Evolutionary conservation across 2,329 filamentous ascomycete species (phyloP).

Genomic region (Phialophora tarda): DNA sequence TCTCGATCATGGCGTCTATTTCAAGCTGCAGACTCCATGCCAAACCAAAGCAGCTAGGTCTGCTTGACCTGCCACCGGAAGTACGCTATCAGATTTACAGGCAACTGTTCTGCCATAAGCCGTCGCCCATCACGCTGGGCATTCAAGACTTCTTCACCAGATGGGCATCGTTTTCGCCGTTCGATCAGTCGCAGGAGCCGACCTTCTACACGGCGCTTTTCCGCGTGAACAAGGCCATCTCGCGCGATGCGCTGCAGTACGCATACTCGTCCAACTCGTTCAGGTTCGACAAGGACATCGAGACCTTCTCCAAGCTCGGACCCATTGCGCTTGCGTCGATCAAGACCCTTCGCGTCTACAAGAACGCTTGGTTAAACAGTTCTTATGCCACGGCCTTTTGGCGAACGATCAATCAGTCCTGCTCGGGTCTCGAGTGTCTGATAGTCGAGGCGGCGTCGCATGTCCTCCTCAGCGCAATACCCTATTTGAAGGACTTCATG

Average conservation of each 20-base stretch:
- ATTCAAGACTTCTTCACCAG: slow-evolving; percentile 9
- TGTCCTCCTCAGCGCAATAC: slow-evolving; percentile 24
- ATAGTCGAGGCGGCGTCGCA: slow-evolving; percentile 25
- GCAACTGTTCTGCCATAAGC: slow-evolving; percentile 29
- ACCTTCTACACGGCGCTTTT: slow-evolving; percentile 31
- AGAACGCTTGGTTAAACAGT: slow-evolving; percentile 19
- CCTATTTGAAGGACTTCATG: slow-evolving; percentile 30
- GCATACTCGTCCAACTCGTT: slow-evolving; percentile 33
- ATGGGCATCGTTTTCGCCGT: slow-evolving; percentile 6
- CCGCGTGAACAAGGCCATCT: slow-evolving; percentile 32
- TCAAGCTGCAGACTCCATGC: not conserved
- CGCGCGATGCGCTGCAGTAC: slow-evolving; percentile 31
- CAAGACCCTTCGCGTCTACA: slow-evolving; percentile 23
- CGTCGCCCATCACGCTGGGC: slow-evolving; percentile 24
- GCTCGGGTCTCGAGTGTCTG: slow-evolving; percentile 22
- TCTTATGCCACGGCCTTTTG: slow-evolving; percentile 16
- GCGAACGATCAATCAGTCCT: slow-evolving; percentile 23
- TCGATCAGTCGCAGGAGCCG: slow-evolving; percentile 18
- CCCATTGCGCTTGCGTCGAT: slow-evolving; percentile 29
- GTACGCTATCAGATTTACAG: slow-evolving; percentile 32
- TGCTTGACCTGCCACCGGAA: slow-evolving; percentile 29
- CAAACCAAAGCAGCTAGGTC: not conserved
- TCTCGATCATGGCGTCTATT: not conserved
- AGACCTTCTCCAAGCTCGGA: slow-evolving; percentile 22
- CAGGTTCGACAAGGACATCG: slow-evolving; percentile 24